Base-by-base conservation (phyloP, 163 green algal genomes). In the Scenedesmus sp. region DNA sequence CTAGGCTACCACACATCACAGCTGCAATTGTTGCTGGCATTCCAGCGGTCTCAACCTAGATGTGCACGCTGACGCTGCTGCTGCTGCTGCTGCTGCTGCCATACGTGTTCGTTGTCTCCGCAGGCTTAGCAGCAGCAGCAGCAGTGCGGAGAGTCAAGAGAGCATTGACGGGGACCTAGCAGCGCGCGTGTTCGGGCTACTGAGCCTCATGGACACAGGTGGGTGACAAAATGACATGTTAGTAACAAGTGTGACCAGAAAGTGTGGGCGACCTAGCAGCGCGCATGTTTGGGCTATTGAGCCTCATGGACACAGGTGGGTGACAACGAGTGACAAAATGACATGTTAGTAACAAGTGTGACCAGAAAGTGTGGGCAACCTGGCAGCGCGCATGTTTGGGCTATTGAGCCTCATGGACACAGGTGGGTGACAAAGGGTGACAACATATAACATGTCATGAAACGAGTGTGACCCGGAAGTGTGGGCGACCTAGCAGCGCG, bases 111-210 rank as follows among this genome's bases (percentile, higher is more conserved):
- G 66, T 3, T 13, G 70, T 79, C 23, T 79, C 4, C 20, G 70
- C 70, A 79, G 70, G 70, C 70, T 79, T 52, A 79, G 70, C 70
- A 92, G 94, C 96, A 91, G 34, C 73, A 89, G 84, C 73, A 85
- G 87, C 56, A 91, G 87, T 55, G 73, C 73, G 46, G 87, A 92
- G 59, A 55, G 18, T 18, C 81, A 92, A 20, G 98, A 99, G 93
- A 92, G 94, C 12, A 96, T 98, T 46, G 98, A 99, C 84, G 98
- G 98, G 2, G 98, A 99, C 82, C 95, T 99, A 18, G 94, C 97
- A 0, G 95, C 97, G 0, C 95, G 97, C 5, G 96, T 99, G 60
- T 99, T 99, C 89, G 94, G 93, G 8, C 93, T 99, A 85, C 93
- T 99, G 89, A 90, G 93, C 59, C 67, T 97, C 2, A 94, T 95